Evolutionary conservation across 345 rosid genomes (phyloP).

Genomic region (Populus simonii): DNA sequence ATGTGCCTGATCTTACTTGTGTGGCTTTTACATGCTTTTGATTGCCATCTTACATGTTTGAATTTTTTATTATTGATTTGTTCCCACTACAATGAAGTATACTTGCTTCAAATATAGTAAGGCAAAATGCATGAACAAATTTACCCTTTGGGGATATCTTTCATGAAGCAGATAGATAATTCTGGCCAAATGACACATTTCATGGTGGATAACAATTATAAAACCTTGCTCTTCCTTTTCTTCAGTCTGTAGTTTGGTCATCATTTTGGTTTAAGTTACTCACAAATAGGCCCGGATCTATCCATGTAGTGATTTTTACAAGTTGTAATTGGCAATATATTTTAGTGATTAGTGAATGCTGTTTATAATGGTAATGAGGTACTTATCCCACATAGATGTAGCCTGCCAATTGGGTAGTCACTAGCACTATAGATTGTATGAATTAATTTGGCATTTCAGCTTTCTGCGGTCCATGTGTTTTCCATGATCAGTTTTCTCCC

Average conservation of each 20-base stretch:
- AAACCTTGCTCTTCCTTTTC: background rate
- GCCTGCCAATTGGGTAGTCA: no score
- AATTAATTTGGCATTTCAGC: no score
- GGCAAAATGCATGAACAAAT: background rate
- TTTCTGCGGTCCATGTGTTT: no score
- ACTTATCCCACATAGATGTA: no score
- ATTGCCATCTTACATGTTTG: background rate
- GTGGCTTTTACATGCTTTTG: slow-evolving; percentile 1
- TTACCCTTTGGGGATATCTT: background rate
- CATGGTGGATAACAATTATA: no score
- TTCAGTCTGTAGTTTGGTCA: background rate
- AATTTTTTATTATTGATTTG: background rate
- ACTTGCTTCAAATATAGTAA: background rate
- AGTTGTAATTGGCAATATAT: no score
- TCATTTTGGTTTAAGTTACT: background rate
- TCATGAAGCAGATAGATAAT: background rate
- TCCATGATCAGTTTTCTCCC: no score
- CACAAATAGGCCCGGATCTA: background rate
- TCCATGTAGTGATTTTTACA: no score
- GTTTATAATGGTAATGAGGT: no score
- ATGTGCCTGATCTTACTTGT: background rate
- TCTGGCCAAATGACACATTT: background rate
- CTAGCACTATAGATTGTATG: no score
- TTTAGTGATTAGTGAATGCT: no score
- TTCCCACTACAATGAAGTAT: background rate